Evolutionary conservation across 2,329 filamentous ascomycete species (phyloP).

Genomic region (Lecanosticta acicola): DNA sequence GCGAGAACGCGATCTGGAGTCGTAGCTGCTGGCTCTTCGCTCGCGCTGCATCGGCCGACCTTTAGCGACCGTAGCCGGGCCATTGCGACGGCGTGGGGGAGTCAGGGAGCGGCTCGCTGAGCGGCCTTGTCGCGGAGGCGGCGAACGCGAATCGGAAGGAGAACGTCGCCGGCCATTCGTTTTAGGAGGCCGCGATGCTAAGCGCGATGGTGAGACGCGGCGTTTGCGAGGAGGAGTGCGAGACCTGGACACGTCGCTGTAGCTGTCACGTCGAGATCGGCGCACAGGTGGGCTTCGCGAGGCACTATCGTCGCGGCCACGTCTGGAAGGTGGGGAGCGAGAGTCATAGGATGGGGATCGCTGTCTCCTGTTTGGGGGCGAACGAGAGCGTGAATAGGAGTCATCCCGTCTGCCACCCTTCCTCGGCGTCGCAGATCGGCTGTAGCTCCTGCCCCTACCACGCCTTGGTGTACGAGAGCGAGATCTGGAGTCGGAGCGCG

Average conservation of each 20-base stretch:
- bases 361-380: not conserved
- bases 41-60: conserved; percentile 6
- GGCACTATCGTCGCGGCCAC: conserved; percentile 10
- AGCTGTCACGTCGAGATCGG: conserved; percentile 20
- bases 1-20: conserved; percentile 6
- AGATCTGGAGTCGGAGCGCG: conserved; percentile 52
- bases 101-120: conserved; percentile 21
- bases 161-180: conserved; percentile 16
- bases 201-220: conserved; percentile 13
- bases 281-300: conserved; percentile 20
- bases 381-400: conserved; percentile 14
- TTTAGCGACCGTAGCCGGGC: too few relatives aligned
- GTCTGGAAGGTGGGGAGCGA: conserved; percentile 23
- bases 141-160: conserved; percentile 26
- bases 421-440: conserved; percentile 17
- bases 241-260: conserved; percentile 17
- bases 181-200: conserved; percentile 29
- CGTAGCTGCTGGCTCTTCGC: not conserved
- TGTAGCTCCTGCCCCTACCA: conserved; percentile 14
- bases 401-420: conserved; percentile 5
- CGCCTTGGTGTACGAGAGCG: conserved; percentile 25
- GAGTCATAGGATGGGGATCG: conserved; percentile 20
- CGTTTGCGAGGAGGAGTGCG: conserved; percentile 13
- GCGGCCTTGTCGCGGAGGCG: conserved; percentile 24
- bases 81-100: conserved; percentile 21